Base-by-base conservation (phyloP, 768 basidiomycete species). In the Tricholomella constricta region DNA sequence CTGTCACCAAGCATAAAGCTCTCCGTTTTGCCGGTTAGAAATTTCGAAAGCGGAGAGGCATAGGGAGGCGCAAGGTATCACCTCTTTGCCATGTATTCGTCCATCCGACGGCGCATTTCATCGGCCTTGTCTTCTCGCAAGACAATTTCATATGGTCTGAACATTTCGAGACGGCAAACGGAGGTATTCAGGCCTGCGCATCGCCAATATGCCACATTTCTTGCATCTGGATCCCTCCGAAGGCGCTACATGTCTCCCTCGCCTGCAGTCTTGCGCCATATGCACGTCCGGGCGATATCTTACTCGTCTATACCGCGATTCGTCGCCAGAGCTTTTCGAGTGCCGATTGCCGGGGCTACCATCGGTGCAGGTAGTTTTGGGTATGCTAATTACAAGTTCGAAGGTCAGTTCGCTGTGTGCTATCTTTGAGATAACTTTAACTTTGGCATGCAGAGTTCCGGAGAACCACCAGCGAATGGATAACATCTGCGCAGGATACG, bases 341-440 rank as follows among this genome's bases (percentile, higher is more conserved):
- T 97, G 1, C 94, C 94, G 23, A 80, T 93, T 54, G 94, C 92
- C 14, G 93, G 89, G 6, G 89, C 86, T 31, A 92, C 92, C 1
- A 82, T 95, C 22, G 95, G 95, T 4, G 94, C 89, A 0, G 95
- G 95, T 9, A 88, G 92, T 0, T 74, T 96, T 51, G 92, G 91
- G 4, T 98, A 97, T 71, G 95, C 94, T 19, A 94, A 96, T 68
- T 96, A 96, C 77, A 94, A 94, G 73, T 87, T 96, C 62, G 95
- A 98, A 76, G 92, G 95, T 93, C 55, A 59, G 80, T 70, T 29
- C 49, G 0, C 7, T 37, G 29, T 48, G 23, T 45, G 7, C 20
- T 22, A n/a, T 22, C 31, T 19, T 48, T 4, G 27, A 45, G 2
- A 22, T 38, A 15, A 12, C 12, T 19, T 47, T 45, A 32, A 58